Evolutionary conservation across 257 asterid genomes (phyloP).

Genomic region (Asclepias syriaca): DNA sequence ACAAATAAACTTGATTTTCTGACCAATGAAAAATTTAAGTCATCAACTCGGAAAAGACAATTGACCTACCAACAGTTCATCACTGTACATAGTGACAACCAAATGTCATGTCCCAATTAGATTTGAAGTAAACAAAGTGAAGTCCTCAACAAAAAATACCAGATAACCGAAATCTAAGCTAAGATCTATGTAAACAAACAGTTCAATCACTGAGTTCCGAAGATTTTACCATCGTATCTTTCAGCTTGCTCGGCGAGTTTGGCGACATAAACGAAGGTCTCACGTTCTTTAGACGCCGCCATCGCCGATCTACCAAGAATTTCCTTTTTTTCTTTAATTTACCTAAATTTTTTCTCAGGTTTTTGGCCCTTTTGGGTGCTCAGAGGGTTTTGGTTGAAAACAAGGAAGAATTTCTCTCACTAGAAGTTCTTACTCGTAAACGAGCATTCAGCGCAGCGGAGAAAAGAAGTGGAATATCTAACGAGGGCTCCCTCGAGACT

Average conservation of each 20-base stretch:
- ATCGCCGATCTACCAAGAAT: slow-evolving; percentile 25
- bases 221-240: slow-evolving; percentile 35
- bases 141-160: background rate
- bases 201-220: slow-evolving; percentile 2
- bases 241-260: slow-evolving; percentile 41
- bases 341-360: no score
- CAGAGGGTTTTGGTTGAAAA: slow-evolving; percentile 11
- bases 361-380: background rate
- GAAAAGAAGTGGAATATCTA: slow-evolving; percentile 4
- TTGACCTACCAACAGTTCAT: background rate
- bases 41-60: background rate
- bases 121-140: background rate
- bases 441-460: slow-evolving; percentile 7
- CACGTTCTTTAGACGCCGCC: slow-evolving; percentile 34
- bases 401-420: slow-evolving; percentile 12
- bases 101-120: background rate
- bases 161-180: background rate
- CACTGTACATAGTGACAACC: background rate
- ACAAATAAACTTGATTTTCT: background rate
- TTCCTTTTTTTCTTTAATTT: background rate
- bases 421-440: background rate
- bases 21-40: background rate
- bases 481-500: slow-evolving; percentile 6
- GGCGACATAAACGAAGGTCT: slow-evolving; percentile 32
- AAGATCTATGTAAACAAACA: slow-evolving; percentile 6